Evolutionary conservation across 805 yeast genomes (phyloP).

Genomic region (Metschnikowia sp.): DNA sequence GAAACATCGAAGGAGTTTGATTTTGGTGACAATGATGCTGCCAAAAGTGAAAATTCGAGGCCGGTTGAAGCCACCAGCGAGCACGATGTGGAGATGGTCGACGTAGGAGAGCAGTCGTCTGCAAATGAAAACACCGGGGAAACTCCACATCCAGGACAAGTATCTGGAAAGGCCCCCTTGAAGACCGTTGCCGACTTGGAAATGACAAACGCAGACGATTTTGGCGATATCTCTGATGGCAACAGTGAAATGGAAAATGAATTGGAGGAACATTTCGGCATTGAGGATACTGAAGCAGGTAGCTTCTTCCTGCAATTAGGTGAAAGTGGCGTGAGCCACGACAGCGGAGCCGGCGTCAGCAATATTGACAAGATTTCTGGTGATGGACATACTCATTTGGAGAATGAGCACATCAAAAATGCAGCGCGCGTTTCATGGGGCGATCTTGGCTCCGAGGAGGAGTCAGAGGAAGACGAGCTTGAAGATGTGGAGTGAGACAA

Average conservation of each 20-base stretch:
- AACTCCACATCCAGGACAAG: neutral
- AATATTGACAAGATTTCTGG: neutral
- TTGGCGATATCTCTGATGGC: neutral
- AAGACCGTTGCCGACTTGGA: neutral
- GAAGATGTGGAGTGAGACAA: conserved; percentile 8
- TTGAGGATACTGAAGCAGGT: neutral
- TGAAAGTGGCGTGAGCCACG: neutral
- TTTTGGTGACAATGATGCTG: conserved; percentile 5
- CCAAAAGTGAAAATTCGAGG: neutral
- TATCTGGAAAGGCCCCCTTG: conserved; percentile 6
- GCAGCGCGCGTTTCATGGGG: conserved; percentile 7
- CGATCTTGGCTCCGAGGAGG: conserved; percentile 5
- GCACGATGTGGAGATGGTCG: neutral
- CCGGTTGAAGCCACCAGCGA: neutral
- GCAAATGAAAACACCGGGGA: neutral
- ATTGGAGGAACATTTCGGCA: conserved; percentile 3
- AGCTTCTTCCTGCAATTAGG: too few species aligned
- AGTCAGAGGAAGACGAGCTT: conserved; percentile 14
- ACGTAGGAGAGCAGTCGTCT: neutral
- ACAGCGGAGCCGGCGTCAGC: neutral
- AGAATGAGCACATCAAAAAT: neutral
- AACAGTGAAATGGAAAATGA: conserved; percentile 3
- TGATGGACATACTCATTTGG: neutral
- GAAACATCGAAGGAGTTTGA: conserved; percentile 6
- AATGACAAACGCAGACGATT: neutral